phyloP scores from a whole-genome alignment of 495 filamentous ascomycete genomes.

The Talaromyces liani region DNA sequence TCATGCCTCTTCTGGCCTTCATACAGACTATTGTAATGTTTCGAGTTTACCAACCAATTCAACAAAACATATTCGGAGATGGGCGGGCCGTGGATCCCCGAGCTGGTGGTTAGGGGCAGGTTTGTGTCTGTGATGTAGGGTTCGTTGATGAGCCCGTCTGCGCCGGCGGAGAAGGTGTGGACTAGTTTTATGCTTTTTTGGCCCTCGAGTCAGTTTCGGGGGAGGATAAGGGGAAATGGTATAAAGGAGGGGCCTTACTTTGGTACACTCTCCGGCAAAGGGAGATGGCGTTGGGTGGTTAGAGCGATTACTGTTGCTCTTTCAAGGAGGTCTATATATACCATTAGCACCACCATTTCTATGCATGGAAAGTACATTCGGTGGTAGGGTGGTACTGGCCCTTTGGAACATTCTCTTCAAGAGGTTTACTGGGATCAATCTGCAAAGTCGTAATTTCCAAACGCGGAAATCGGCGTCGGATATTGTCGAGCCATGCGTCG shows the following conservation, averaged over 20 bases:
- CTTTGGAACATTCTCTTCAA: slow-evolving; percentile 5
- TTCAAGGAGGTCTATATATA: slow-evolving; percentile 1
- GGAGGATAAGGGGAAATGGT: no score
- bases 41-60: slow-evolving; percentile 48
- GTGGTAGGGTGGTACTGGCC: not conserved
- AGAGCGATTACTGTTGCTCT: slow-evolving; percentile 2
- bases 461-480: not conserved
- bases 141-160: slow-evolving; percentile 55
- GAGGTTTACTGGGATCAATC: not conserved
- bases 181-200: slow-evolving; percentile 55
- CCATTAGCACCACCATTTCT: not conserved
- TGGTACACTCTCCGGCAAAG: slow-evolving; percentile 7
- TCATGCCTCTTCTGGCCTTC: slow-evolving; percentile 33
- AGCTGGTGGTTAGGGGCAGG: slow-evolving; percentile 62
- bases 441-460: not conserved
- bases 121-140: slow-evolving; percentile 58
- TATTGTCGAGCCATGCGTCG: slow-evolving; percentile 3
- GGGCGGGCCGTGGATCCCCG: slow-evolving; percentile 74
- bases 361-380: not conserved
- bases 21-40: slow-evolving; percentile 42
- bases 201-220: not conserved
- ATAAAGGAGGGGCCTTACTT: slow-evolving; percentile 1
- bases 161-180: slow-evolving; percentile 69
- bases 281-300: not conserved
- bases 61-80: slow-evolving; percentile 72